Base-by-base conservation (phyloP, 345 rosid genomes). In the Arabidopsis arenosa region DNA sequence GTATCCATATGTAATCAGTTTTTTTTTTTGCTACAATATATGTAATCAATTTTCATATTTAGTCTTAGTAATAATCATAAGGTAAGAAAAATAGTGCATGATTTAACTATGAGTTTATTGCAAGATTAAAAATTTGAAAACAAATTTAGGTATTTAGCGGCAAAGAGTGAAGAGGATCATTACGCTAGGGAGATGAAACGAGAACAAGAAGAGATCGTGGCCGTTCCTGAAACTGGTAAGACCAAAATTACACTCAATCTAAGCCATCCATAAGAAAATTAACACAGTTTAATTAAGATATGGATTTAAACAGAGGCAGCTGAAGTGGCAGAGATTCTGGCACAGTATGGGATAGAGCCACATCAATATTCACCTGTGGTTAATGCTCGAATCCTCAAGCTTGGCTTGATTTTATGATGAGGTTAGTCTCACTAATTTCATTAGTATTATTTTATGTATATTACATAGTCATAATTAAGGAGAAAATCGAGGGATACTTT, bases 381-480 rank as follows among this genome's bases (percentile, higher is more conserved):
- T 44, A 85, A 80, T 72, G 92, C 99, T 74, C 96, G 76, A 90
- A 82, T 63, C 97, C 97, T 70, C 89, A 88, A 75, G 97, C 99
- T 0, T 95, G 99, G 97, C 89, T 95, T 62, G 97, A 92, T 63
- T 95, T 92, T 83, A 92, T 92, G 99, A 95, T 95, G 99, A 95
- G 84, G 97, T 91, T 75, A 81, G 88, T 70, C 7, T 9, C 17
- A 36, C 14, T 79, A 0, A 11, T 33, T 40, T 14, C n/a, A 9
- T 40, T 10, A 4, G 5, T 23, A 12, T 33, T 55, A 17, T 7
- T 15, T 41, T 41, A 43, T 43, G n/a, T 14, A 45, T 6, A 5
- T 9, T 9, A 17, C 5, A 39, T 41, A 61, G 12, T 62, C 11
- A 40, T 10, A 56, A 8, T 53, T 26, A 75, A 23, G 23, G 35